Evolutionary conservation across 2,329 filamentous ascomycete genomes (phyloP), one percentile per base, ranked within the genome.

Genomic region (Paramyrothecium sp.): DNA sequence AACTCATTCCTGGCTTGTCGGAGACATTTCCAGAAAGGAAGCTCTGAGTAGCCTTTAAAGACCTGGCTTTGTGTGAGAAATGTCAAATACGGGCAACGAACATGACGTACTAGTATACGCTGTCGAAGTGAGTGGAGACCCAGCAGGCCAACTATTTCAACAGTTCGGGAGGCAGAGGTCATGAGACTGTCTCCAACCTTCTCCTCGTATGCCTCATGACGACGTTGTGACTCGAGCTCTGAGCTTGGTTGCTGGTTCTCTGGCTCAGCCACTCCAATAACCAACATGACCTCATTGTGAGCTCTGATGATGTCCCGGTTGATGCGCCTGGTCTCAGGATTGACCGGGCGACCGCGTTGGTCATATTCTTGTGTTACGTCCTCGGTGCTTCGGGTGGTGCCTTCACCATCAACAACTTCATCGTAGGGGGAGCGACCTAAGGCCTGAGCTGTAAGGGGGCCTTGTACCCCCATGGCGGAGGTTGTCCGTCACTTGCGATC

Each of bases 261-360:
- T 16, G 83, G 81, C 63, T 87, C 84, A 10, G 83, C 84, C 4
- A 86, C 84, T 5, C 84, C 84, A 44, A 87, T 86, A 11, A 85
- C 82, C 19, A 80, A 76, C 84, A 87, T 87, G 3, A 87, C 84
- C 61, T 87, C 83, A 61, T 87, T 87, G 63, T 87, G 84, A 11
- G 84, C 79, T 54, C 84, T 77, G 23, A 87, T 82, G 33, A 86
- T 78, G 57, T 84, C 80, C 52, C 79, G 77, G 61, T 85, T 85
- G 60, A 84, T 78, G 13, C 74, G 73, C 63, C 80, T 82, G 1
- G 82, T 85, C 54, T 80, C 77, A 0, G 76, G 76, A 61, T 86
- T 86, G 53, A 83, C 64, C 3, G 84, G 81, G 11, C 83, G 81
- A 16, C 84, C 84, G 34, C 81, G 78, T 46, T 77, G 75, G 61